These are phyloP conservation scores for Penicillium verrucosum DNA, from an alignment of 2,329 filamentous ascomycete genomes.

Conservation along the genomic window DNA sequence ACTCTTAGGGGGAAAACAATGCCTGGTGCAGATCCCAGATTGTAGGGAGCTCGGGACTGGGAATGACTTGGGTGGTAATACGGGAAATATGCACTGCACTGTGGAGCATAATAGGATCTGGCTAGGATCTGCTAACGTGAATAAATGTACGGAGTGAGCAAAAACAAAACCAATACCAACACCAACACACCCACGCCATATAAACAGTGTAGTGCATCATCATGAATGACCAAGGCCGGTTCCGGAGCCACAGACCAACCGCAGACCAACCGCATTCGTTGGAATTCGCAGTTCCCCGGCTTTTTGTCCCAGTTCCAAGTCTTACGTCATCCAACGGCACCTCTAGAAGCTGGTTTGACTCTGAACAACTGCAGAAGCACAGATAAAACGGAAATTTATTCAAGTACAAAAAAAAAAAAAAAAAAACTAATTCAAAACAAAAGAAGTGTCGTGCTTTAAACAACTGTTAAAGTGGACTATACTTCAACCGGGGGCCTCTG, in stretches of 20 bases:
- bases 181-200: not conserved
- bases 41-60: not conserved
- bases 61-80: not conserved
- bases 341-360: conserved; percentile 7
- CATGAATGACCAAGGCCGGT: conserved; percentile 4
- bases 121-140: no score
- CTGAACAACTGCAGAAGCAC: conserved; percentile 13
- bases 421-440: no score
- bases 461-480: not conserved
- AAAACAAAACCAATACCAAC: not conserved
- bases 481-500: not conserved
- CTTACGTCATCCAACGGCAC: conserved; percentile 36
- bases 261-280: conserved; percentile 26
- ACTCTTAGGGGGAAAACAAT: not conserved
- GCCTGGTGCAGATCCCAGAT: not conserved
- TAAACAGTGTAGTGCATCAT: conserved; percentile 2
- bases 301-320: conserved; percentile 27
- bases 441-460: not conserved
- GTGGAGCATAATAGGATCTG: not conserved
- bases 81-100: not conserved
- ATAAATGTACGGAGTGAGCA: not conserved
- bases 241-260: conserved; percentile 13
- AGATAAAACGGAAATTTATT: not conserved
- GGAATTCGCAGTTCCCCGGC: conserved; percentile 28
- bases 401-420: not conserved